These are phyloP conservation scores for Ogataea philodendri DNA, from an alignment of 805 yeast genomes.

Conservation along the genomic window DNA sequence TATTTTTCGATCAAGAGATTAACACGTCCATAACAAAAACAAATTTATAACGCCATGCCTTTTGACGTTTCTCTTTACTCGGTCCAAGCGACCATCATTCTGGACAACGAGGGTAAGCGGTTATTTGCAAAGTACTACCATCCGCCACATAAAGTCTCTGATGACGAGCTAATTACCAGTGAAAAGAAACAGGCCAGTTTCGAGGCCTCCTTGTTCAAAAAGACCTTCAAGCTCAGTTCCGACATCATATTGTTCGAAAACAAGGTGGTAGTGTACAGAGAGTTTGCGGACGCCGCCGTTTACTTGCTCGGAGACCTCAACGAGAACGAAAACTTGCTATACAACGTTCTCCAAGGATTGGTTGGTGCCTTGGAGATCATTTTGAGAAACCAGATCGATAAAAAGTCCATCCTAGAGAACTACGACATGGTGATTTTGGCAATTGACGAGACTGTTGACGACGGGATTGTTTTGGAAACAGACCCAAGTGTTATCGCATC, in stretches of 20 bases:
- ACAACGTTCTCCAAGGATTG: slow-evolving; percentile 71
- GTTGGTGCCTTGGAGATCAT: slow-evolving; percentile 79
- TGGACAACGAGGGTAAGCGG: slow-evolving; percentile 79
- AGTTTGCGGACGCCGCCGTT: slow-evolving; percentile 70
- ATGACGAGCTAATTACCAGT: slow-evolving; percentile 31
- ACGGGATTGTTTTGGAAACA: slow-evolving; percentile 87
- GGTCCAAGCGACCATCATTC: slow-evolving; percentile 72
- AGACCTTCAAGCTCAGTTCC: slow-evolving; percentile 76
- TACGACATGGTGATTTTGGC: slow-evolving; percentile 85
- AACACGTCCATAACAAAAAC: slow-evolving; percentile 10
- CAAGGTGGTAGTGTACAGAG: slow-evolving; percentile 82
- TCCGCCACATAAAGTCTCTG: slow-evolving; percentile 50
- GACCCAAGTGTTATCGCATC: slow-evolving; percentile 85
- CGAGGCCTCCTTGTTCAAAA: slow-evolving; percentile 67
- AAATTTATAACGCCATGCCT: slow-evolving; percentile 19
- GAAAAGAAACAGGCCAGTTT: slow-evolving; percentile 68
- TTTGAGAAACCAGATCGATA: slow-evolving; percentile 70
- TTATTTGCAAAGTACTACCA: slow-evolving; percentile 82
- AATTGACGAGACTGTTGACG: slow-evolving; percentile 89
- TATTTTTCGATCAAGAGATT: slow-evolving; percentile 4
- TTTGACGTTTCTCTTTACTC: slow-evolving; percentile 64
- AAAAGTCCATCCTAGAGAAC: slow-evolving; percentile 70
- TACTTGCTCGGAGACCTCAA: slow-evolving; percentile 70
- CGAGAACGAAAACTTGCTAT: slow-evolving; percentile 83
- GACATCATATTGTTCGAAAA: slow-evolving; percentile 80